Base-by-base conservation (phyloP, 768 basidiomycete species). In the Neoboletus brunneissimus region DNA sequence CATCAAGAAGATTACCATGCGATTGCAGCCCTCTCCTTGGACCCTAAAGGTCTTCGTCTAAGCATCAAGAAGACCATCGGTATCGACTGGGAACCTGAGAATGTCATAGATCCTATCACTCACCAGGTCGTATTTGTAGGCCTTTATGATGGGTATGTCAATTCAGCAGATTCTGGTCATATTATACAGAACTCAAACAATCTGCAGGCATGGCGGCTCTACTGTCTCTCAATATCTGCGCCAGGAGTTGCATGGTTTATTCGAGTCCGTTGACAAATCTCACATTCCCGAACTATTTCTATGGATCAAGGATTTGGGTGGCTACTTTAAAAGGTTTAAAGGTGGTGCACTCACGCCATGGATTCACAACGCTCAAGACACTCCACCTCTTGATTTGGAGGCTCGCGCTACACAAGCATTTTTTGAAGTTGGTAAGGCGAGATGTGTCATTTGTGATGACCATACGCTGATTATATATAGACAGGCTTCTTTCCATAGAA, bases 1-100 rank as follows among this genome's bases (percentile, higher is more conserved):
- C 85, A 95, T 59, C 94, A 96, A 70, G 94, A 96, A 73, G 94
- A 97, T 65, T 91, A 89, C 59, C 83, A 89, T 66, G 78, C 86
- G 15, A 89, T 88, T 66, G 82, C 86, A 8, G 82, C 89, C 1
- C 78, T 97, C 23, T 86, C 88, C 20, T 67, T 96, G 29, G 79
- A 89, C 56, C 85, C 90, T 11, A 81, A 84, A 53, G 94, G 95
- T 70, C 78, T 96, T 22, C 79, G 77, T 42, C 59, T 77, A 27
- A 86, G 81, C 55, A 74, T 92, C 41, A 83, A 87, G 65, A 84
- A 83, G 59, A 71, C 74, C 27, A 79, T 85, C 56, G 79, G 77
- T 38, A 70, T 87, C 53, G 81, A 88, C 51, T 96, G 94, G 94
- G 80, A 89, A 59, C 85, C 89, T 1, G 69, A 77, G 27, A 64